A percentile compares a stretch with the other conserved stretches of the same genome.
These are phyloP conservation scores for Salix dunnii DNA, from an alignment of 345 rosid genomes.

Conservation along the genomic window DNA sequence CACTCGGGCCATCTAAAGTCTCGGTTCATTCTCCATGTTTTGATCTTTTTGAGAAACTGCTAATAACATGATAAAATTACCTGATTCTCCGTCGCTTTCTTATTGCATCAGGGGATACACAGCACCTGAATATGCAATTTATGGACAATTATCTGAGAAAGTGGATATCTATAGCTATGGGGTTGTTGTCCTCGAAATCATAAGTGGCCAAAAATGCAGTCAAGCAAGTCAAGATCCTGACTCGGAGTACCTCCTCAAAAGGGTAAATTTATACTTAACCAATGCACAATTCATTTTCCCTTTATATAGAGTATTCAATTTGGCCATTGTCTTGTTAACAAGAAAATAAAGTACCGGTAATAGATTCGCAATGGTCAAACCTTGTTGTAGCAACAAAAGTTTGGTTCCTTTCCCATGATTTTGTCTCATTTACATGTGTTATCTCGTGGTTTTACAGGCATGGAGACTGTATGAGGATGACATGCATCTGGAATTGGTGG, in stretches of 20 bases:
- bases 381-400: too few relatives aligned
- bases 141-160: constrained; percentile 40
- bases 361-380: too few relatives aligned
- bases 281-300: not conserved
- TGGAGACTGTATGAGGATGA: constrained; percentile 31
- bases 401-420: not conserved
- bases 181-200: constrained; percentile 36
- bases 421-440: not conserved
- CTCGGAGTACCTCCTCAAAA: constrained; percentile 24
- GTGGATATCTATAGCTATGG: constrained; percentile 44
- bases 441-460: constrained; percentile 16
- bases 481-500: constrained; percentile 22
- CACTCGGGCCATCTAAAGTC: too few relatives aligned
- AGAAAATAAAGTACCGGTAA: too few relatives aligned
- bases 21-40: too few relatives aligned
- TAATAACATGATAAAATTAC: too few relatives aligned
- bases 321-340: too few relatives aligned
- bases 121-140: constrained; percentile 41
- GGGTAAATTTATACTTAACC: not conserved
- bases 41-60: too few relatives aligned
- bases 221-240: constrained; percentile 8
- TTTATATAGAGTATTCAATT: not conserved
- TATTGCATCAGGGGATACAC: constrained; percentile 40
- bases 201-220: constrained; percentile 33
- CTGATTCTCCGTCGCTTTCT: not conserved